phyloP scores from a whole-genome alignment of 1,284 basidiomycete species.

The Austroboletus niveus region DNA sequence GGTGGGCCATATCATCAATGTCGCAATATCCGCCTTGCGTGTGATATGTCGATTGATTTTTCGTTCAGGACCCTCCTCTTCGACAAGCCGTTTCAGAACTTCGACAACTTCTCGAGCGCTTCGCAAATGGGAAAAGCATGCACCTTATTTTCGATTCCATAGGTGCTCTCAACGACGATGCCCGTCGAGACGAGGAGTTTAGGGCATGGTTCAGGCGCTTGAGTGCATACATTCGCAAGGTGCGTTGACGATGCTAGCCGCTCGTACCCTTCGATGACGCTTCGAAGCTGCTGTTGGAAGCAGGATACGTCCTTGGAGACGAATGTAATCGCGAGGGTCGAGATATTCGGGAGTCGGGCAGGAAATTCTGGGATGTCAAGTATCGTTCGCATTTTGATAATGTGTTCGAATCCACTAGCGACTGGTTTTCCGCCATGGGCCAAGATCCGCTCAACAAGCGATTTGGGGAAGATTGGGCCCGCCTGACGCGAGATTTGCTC shows the following conservation, averaged over 20 bases:
- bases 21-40: conserved; percentile 2
- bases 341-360: conserved; percentile 67
- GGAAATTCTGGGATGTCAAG: conserved; percentile 80
- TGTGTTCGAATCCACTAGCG: conserved; percentile 67
- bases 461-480: conserved; percentile 82
- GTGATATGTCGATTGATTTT: conserved; percentile 2
- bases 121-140: conserved; percentile 76
- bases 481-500: conserved; percentile 79
- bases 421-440: conserved; percentile 82
- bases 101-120: conserved; percentile 84
- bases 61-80: conserved; percentile 51
- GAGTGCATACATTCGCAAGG: conserved; percentile 66
- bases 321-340: conserved; percentile 63
- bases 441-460: conserved; percentile 82
- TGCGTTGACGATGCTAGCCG: conserved; percentile 26
- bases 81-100: conserved; percentile 64
- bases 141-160: conserved; percentile 72
- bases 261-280: not conserved
- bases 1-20: conserved; percentile 27
- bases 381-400: conserved; percentile 84
- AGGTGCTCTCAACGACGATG: conserved; percentile 74
- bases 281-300: conserved; percentile 70
- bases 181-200: conserved; percentile 75
- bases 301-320: conserved; percentile 87
- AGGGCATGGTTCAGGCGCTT: conserved; percentile 74